These are phyloP conservation scores for Colletotrichum scovillei DNA, from an alignment of 2,329 filamentous ascomycete genomes.

Conservation along the genomic window DNA sequence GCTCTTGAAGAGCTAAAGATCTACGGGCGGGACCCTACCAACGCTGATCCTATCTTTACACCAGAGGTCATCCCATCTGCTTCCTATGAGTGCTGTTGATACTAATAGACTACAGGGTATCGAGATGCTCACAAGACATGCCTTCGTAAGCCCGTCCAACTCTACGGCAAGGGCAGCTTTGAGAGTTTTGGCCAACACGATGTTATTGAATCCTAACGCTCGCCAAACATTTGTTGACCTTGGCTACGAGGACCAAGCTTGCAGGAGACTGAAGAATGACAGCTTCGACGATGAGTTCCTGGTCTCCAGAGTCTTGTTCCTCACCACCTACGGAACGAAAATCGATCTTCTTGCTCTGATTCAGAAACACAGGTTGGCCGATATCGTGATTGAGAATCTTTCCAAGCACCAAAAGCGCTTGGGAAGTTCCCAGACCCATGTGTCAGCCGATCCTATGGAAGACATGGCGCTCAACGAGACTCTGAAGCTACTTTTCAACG, in stretches of 20 bases:
- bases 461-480: conserved; percentile 86
- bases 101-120: conserved; percentile 70
- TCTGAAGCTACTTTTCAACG: conserved; percentile 89
- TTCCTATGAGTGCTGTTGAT: neutral
- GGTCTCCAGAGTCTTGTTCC: conserved; percentile 80
- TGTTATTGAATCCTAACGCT: conserved; percentile 76
- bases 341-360: conserved; percentile 75
- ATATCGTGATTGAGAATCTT: conserved; percentile 77
- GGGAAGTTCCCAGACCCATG: conserved; percentile 41
- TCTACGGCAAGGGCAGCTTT: conserved; percentile 80
- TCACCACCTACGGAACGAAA: conserved; percentile 82
- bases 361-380: conserved; percentile 72
- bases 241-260: conserved; percentile 74
- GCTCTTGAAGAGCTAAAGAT: conserved; percentile 79
- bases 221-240: conserved; percentile 80
- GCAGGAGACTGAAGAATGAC: conserved; percentile 77
- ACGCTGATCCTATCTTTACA: conserved; percentile 88
- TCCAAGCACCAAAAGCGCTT: conserved; percentile 71
- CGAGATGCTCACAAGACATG: conserved; percentile 76
- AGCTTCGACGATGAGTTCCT: conserved; percentile 89
- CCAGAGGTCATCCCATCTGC: conserved; percentile 65
- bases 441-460: conserved; percentile 68
- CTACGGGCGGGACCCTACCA: conserved; percentile 76
- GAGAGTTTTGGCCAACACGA: conserved; percentile 85
- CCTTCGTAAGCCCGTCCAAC: conserved; percentile 73